Percentiles rank a stretch among this genome's conserved stretches.
Conservation (phyloP, 345 rosid genomes). For the Lagerstroemia speciosa region DNA sequence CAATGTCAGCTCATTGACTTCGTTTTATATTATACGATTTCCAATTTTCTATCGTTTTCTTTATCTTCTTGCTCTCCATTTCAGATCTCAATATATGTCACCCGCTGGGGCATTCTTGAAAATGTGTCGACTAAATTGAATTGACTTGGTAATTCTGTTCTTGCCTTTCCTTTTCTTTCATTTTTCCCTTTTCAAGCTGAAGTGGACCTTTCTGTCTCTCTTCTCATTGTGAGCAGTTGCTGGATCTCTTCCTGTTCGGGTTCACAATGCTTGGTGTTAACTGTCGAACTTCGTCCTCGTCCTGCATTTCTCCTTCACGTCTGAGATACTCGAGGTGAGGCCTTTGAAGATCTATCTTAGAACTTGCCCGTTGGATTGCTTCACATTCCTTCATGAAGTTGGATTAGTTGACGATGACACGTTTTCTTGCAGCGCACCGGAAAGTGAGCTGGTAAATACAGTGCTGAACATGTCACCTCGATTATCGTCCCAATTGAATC, state of each 20-base stretch:
- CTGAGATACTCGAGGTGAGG: conserved; percentile 30
- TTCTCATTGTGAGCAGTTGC: not conserved
- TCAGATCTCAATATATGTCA: not conserved
- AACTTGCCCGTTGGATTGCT: not conserved
- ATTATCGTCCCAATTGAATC: conserved; percentile 24
- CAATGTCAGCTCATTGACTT: conserved; percentile 25
- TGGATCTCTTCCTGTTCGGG: not conserved
- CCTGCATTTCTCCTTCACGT: conserved; percentile 29
- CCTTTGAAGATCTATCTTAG: not conserved
- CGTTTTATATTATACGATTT: not conserved
- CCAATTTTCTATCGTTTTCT: conserved; percentile 5
- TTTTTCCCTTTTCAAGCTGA: conserved; percentile 6
- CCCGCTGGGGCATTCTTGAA: conserved; percentile 3
- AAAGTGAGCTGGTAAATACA: conserved; percentile 18
- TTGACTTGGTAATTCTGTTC: conserved; percentile 2
- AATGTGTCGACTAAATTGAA: conserved; percentile 3
- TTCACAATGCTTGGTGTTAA: conserved; percentile 34
- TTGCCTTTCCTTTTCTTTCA: conserved; percentile 1
- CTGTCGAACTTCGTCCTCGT: conserved; percentile 36
- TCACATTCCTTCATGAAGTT: not conserved
- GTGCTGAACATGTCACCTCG: conserved; percentile 31
- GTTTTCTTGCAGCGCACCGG: conserved; percentile 27
- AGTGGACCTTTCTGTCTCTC: not conserved
- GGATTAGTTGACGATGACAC: conserved; percentile 7
- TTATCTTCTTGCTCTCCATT: conserved; percentile 1